A percentile compares a stretch with the other conserved stretches of the same genome.
Evolutionary conservation across 164 flowering plant species (phyloP).

Genomic region (Pachysandra terminalis): DNA sequence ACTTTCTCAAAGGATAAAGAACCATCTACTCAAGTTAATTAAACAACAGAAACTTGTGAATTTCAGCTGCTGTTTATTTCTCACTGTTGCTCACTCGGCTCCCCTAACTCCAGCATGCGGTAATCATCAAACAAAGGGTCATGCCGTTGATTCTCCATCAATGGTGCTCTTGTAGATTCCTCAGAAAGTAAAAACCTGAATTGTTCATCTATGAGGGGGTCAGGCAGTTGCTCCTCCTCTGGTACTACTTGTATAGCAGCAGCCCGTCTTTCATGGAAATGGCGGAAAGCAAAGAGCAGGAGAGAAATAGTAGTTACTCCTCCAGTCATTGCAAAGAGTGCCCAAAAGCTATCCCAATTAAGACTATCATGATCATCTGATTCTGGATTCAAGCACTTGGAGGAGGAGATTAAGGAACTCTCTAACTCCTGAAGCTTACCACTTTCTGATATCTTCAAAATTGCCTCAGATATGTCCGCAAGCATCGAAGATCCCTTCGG

Average conservation of each 20-base stretch:
- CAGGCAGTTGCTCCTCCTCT: too few species aligned
- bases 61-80: too few species aligned
- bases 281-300: not conserved
- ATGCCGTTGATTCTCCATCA: not conserved
- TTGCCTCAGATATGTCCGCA: constrained; percentile 12
- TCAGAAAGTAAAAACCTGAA: too few species aligned
- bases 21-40: too few species aligned
- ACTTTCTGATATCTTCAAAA: constrained; percentile 14
- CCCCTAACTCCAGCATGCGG: too few species aligned
- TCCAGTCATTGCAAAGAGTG: constrained; percentile 17
- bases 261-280: too few species aligned
- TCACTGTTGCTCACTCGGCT: too few species aligned
- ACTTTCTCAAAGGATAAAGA: too few species aligned
- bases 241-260: too few species aligned
- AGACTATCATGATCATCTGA: constrained; percentile 11
- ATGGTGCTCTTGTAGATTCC: too few species aligned
- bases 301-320: constrained; percentile 14
- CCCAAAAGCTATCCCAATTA: constrained; percentile 15
- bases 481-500: constrained; percentile 18
- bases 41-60: too few species aligned
- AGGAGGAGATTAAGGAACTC: not conserved
- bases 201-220: too few species aligned
- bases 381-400: constrained; percentile 3
- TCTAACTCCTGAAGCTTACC: constrained; percentile 14
- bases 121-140: not conserved